Conservation (phyloP, 352 stramenopile species). For the Blastocystis sp. region DNA sequence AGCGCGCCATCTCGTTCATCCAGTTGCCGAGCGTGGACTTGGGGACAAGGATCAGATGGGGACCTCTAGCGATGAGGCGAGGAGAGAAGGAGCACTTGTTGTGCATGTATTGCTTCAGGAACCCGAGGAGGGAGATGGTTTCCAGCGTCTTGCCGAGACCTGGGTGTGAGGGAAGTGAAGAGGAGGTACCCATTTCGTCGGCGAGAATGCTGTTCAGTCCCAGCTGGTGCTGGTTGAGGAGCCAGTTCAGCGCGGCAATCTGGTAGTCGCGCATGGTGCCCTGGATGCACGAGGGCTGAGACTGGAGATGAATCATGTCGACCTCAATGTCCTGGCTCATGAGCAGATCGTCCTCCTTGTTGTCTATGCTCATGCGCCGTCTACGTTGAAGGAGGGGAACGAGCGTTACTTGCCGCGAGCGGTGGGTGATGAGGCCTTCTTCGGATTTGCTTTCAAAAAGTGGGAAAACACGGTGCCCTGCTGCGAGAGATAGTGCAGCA, state of each 20-base stretch:
- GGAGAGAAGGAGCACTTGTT: constrained; percentile 73
- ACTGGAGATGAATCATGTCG: constrained; percentile 82
- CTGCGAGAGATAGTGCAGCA: constrained; percentile 7
- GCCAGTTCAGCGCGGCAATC: constrained; percentile 95
- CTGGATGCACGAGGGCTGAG: constrained; percentile 85
- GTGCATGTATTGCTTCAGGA: constrained; percentile 84
- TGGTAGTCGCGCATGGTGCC: constrained; percentile 93
- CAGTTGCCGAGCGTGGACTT: constrained; percentile 98
- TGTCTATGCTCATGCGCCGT: constrained; percentile 18
- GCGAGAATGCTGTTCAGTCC: constrained; percentile 96
- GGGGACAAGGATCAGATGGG: constrained; percentile 96
- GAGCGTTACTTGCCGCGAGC: not conserved
- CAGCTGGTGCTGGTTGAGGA: constrained; percentile 94
- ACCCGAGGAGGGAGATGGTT: constrained; percentile 83
- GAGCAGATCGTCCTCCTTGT: constrained; percentile 1
- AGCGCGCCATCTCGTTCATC: constrained; percentile 95
- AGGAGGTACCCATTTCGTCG: constrained; percentile 83
- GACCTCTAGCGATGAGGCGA: constrained; percentile 81
- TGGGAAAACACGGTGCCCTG: constrained; percentile 1
- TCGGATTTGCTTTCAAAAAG: not conserved
- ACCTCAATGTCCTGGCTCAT: constrained; percentile 55
- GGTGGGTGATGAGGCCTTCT: not conserved
- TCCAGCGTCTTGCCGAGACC: constrained; percentile 95
- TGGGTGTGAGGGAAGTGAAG: constrained; percentile 75
- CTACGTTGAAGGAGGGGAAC: not conserved